phyloP scores from a whole-genome alignment of 225 moss, liverwort and hornwort species.

The Ulota crispa region DNA sequence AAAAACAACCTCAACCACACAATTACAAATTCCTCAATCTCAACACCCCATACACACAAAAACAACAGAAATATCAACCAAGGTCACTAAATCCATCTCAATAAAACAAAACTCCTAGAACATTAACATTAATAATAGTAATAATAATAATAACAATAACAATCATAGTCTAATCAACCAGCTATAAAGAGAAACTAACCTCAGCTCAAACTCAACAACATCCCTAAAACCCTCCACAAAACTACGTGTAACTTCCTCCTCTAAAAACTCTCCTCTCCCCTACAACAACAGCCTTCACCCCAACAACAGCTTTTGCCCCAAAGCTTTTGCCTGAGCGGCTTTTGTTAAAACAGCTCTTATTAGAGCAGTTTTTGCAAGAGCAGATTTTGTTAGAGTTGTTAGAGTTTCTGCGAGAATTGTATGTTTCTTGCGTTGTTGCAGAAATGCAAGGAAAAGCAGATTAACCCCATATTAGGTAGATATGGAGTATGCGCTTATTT shows the following conservation, averaged over 20 bases:
- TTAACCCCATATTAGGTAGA: too few species aligned
- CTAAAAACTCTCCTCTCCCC: not conserved
- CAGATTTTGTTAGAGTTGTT: too few species aligned
- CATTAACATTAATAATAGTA: too few species aligned
- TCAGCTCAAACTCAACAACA: not conserved
- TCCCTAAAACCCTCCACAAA: slow-evolving; percentile 4
- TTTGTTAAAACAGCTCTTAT: too few species aligned
- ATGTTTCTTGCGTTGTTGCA: too few species aligned
- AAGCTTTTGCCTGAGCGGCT: too few species aligned
- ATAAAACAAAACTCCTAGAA: not conserved
- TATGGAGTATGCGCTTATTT: too few species aligned
- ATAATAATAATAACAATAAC: too few species aligned
- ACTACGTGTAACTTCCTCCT: not conserved
- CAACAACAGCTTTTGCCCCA: not conserved
- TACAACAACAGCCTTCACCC: not conserved
- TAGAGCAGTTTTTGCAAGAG: too few species aligned
- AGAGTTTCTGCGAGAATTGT: too few species aligned
- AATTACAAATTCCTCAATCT: not conserved
- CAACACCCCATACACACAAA: not conserved
- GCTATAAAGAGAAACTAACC: not conserved
- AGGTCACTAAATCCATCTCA: not conserved
- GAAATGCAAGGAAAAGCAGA: too few species aligned
- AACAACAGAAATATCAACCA: not conserved
- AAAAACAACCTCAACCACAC: not conserved
- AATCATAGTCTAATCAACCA: not conserved